Percentiles rank a stretch among this genome's conserved stretches.
Evolutionary conservation across 306 rosid species (phyloP).

Genomic region (Cicer pinnatifidum): DNA sequence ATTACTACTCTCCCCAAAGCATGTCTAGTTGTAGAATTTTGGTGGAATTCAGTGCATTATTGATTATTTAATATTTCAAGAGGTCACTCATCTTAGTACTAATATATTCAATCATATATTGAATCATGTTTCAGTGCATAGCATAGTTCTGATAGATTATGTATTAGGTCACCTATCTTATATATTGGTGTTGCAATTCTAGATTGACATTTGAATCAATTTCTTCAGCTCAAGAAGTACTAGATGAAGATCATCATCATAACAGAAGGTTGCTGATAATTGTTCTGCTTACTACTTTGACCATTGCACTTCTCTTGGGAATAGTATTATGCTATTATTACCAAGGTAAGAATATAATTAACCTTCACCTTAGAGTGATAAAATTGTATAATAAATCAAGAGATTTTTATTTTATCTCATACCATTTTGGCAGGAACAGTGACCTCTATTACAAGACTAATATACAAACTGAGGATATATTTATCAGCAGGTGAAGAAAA

Average conservation of each 20-base stretch:
- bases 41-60: too few species aligned
- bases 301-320: constrained; percentile 40
- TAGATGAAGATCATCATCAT: constrained; percentile 38
- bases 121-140: too few species aligned
- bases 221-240: constrained; percentile 41
- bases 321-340: constrained; percentile 38
- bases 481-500: constrained; percentile 39
- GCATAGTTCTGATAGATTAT: too few species aligned
- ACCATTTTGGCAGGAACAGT: constrained; percentile 29
- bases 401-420: neutral
- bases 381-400: constrained; percentile 2
- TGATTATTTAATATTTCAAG: too few species aligned
- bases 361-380: neutral
- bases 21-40: too few species aligned
- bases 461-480: constrained; percentile 34
- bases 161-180: neutral
- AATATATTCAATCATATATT: too few species aligned
- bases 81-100: too few species aligned
- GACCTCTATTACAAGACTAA: constrained; percentile 12
- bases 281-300: constrained; percentile 43
- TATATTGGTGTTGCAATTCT: neutral
- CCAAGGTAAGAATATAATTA: constrained; percentile 36
- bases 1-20: too few species aligned
- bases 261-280: constrained; percentile 40
- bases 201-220: constrained; percentile 21